A percentile compares a stretch with the other conserved stretches of the same genome.
Conservation (phyloP, 169 alveolate genomes). For the Sarcocystis neurona region DNA sequence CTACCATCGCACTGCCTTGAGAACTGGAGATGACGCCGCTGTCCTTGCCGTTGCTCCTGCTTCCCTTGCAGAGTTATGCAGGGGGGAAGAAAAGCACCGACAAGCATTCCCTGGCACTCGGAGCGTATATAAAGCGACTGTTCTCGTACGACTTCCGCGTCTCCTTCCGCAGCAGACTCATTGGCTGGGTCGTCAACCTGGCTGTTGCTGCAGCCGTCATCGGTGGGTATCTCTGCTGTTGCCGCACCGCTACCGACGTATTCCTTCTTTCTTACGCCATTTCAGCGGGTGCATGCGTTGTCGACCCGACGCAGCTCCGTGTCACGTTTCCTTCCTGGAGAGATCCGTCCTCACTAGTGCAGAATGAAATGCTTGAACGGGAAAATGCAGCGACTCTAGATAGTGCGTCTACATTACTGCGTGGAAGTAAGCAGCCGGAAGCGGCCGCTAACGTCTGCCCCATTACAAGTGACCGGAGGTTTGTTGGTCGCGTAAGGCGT, state of each 20-base stretch:
- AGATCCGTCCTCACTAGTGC: background rate
- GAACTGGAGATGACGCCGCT: too few relatives aligned
- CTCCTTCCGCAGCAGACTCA: background rate
- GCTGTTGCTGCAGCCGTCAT: background rate
- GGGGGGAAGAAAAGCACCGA: too few relatives aligned
- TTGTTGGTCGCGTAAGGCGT: too few relatives aligned
- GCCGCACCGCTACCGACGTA: background rate
- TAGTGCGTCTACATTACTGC: background rate
- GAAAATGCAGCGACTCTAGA: background rate
- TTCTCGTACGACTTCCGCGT: background rate
- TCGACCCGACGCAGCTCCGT: background rate
- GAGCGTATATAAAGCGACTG: too few relatives aligned
- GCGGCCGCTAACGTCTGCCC: too few relatives aligned
- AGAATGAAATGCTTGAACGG: background rate
- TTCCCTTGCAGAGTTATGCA: too few relatives aligned
- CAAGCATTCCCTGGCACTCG: too few relatives aligned
- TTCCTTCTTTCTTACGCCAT: background rate
- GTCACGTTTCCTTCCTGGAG: background rate
- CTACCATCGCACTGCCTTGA: too few relatives aligned
- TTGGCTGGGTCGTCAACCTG: background rate
- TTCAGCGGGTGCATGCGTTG: too few relatives aligned
- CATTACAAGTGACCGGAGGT: too few relatives aligned
- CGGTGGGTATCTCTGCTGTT: background rate
- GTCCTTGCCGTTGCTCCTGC: too few relatives aligned
- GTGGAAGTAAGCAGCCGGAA: too few relatives aligned